A percentile compares a stretch with the other conserved stretches of the same genome.
These are phyloP conservation scores for Cladophialophora bantiana DNA, from an alignment of 2,329 filamentous ascomycete genomes.

Conservation along the genomic window DNA sequence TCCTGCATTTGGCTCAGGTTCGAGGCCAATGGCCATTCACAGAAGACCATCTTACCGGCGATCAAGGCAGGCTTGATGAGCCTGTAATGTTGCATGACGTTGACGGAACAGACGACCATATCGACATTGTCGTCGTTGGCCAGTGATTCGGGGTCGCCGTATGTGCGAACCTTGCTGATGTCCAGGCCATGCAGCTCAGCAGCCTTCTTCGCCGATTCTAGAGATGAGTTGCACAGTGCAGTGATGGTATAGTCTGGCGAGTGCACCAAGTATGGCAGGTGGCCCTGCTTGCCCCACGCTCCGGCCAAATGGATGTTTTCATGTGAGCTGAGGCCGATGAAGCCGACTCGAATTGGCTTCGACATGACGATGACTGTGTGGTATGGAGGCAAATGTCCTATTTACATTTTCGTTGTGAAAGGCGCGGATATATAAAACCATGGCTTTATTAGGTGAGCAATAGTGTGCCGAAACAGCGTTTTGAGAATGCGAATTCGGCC, in stretches of 20 bases:
- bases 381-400: not conserved
- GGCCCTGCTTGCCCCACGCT: conserved; percentile 7
- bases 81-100: conserved; percentile 60
- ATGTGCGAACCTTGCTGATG: conserved; percentile 50
- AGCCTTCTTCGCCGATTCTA: conserved; percentile 52
- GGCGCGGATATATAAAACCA: too few relatives aligned
- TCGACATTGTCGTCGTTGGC: conserved; percentile 60
- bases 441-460: too few relatives aligned
- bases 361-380: conserved; percentile 5
- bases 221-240: conserved; percentile 51
- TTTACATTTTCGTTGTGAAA: too few relatives aligned
- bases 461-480: not conserved
- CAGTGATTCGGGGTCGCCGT: conserved; percentile 50
- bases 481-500: not conserved
- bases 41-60: conserved; percentile 61
- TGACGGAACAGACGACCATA: conserved; percentile 61
- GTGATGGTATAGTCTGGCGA: conserved; percentile 19
- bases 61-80: conserved; percentile 56
- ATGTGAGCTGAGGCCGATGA: conserved; percentile 14
- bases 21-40: conserved; percentile 65
- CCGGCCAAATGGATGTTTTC: not conserved
- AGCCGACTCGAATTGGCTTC: conserved; percentile 19
- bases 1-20: conserved; percentile 51
- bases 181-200: conserved; percentile 53
- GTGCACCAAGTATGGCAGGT: conserved; percentile 20